Percentiles rank a stretch among this genome's conserved stretches.
Conservation (phyloP, 345 rosid genomes). For the Eucalyptus decipiens region DNA sequence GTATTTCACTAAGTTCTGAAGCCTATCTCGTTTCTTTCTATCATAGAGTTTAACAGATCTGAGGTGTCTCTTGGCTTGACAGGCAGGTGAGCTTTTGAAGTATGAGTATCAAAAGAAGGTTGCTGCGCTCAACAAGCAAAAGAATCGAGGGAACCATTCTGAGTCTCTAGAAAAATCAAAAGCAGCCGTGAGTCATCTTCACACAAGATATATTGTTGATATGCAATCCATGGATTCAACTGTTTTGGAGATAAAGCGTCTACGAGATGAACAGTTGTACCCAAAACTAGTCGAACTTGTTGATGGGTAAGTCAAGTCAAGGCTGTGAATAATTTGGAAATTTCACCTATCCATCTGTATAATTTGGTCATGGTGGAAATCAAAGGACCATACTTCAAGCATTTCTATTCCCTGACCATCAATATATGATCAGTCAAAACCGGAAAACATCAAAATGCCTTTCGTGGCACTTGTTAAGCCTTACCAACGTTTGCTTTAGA, state of each 20-base stretch:
- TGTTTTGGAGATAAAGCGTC: constrained; percentile 80
- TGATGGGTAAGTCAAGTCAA: constrained; percentile 51
- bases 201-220: constrained; percentile 94
- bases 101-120: constrained; percentile 85
- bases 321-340: neutral
- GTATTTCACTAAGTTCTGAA: neutral
- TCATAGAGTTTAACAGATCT: neutral
- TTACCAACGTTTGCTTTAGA: neutral
- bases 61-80: constrained; percentile 1
- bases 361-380: neutral
- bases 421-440: neutral
- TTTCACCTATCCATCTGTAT: neutral
- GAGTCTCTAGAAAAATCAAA: constrained; percentile 83
- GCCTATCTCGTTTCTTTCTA: neutral
- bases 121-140: constrained; percentile 50
- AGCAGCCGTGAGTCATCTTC: constrained; percentile 87
- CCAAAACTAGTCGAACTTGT: constrained; percentile 79
- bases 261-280: constrained; percentile 83
- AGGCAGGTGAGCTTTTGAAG: constrained; percentile 94
- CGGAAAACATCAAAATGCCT: neutral
- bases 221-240: constrained; percentile 99
- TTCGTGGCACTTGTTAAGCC: neutral
- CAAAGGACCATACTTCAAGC: neutral
- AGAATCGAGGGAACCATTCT: constrained; percentile 55
- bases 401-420: neutral